Percentiles rank a stretch among this genome's conserved stretches.
Evolutionary conservation across 1,139 yeast species (phyloP).

Genomic region (Geotrichum bryndzae): DNA sequence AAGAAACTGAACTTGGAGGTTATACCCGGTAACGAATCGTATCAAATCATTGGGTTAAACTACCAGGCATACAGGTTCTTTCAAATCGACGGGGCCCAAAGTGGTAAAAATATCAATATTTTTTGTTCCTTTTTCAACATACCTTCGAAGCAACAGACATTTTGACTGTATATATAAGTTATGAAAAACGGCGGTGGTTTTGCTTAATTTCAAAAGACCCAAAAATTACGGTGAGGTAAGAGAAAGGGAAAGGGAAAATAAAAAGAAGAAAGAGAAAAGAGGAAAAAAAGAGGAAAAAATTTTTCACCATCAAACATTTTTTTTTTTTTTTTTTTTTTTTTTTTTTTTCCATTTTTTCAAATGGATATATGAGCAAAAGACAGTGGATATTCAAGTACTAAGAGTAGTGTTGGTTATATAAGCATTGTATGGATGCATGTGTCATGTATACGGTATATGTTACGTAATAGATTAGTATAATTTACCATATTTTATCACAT

Average conservation of each 20-base stretch:
- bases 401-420: neutral
- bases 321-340: neutral
- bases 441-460: neutral
- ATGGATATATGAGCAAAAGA: neutral
- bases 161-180: constrained; percentile 10
- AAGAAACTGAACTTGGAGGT: neutral
- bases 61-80: too few relatives aligned
- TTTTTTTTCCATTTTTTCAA: neutral
- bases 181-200: constrained; percentile 2
- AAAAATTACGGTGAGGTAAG: constrained; percentile 15
- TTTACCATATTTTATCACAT: neutral
- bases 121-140: constrained; percentile 11
- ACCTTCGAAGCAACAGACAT: constrained; percentile 33
- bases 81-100: neutral
- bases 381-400: neutral
- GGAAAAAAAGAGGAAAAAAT: constrained; percentile 5
- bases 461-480: neutral
- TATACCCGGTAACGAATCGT: neutral
- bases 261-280: neutral
- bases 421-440: neutral
- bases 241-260: constrained; percentile 5
- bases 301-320: neutral
- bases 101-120: neutral
- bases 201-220: constrained; percentile 6
- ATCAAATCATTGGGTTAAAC: too few relatives aligned